Conservation (phyloP, 768 basidiomycete genomes). For the Mycena maculata region DNA sequence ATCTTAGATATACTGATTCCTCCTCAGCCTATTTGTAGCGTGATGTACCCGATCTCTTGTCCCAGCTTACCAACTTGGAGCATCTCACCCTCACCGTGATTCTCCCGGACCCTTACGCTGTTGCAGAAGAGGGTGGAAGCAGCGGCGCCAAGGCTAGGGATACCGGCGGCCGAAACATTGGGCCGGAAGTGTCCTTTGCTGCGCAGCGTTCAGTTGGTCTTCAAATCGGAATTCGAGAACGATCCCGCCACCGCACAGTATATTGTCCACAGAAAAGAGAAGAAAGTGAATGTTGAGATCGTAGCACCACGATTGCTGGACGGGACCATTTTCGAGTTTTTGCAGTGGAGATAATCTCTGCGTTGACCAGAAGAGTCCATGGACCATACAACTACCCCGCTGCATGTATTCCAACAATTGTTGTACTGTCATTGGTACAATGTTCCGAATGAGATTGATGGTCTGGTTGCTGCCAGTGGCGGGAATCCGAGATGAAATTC, state of each 20-base stretch:
- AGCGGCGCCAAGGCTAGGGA: background rate
- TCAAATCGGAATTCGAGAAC: background rate
- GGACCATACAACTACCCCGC: no score
- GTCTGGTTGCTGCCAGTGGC: slow-evolving; percentile 20
- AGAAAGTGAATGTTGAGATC: background rate
- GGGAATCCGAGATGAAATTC: background rate
- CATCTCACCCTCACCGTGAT: background rate
- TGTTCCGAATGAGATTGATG: slow-evolving; percentile 28
- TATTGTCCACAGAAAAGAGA: background rate
- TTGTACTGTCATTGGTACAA: slow-evolving; percentile 34
- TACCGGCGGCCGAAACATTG: background rate
- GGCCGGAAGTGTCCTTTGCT: background rate
- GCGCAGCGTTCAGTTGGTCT: background rate
- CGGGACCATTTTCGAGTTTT: background rate
- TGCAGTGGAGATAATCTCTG: background rate
- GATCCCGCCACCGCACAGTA: background rate
- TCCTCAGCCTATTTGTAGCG: background rate
- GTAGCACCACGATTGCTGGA: background rate
- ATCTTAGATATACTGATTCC: no score
- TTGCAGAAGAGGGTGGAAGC: background rate
- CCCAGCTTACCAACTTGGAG: background rate
- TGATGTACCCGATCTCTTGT: background rate
- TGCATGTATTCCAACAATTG: no score
- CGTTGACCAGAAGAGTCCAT: no score
- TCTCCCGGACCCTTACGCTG: background rate